Conservation (phyloP, 1,284 basidiomycete genomes). For the Termitomyces sp. region DNA sequence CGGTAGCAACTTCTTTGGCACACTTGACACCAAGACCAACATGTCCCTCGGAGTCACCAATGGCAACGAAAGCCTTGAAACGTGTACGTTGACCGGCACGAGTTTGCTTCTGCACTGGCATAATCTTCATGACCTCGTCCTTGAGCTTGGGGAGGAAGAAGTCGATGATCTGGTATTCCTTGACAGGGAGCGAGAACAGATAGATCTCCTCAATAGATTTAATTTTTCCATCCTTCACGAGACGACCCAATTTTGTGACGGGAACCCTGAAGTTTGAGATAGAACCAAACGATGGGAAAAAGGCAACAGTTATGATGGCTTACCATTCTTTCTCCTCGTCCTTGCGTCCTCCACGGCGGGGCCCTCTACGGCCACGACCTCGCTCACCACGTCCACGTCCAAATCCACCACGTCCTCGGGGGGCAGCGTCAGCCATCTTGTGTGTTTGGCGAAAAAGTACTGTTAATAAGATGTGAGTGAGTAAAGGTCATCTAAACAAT, state of each 20-base stretch:
- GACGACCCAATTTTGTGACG: conserved; percentile 98
- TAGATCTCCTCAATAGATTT: conserved; percentile 99
- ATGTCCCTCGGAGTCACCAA: conserved; percentile 98
- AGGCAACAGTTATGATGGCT: conserved; percentile 26
- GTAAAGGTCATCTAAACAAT: conserved; percentile 27
- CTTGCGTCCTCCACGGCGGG: conserved; percentile 94
- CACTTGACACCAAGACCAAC: conserved; percentile 99
- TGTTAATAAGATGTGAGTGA: conserved; percentile 15
- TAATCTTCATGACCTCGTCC: conserved; percentile 99
- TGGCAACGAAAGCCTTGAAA: conserved; percentile 99
- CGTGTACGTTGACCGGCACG: conserved; percentile 99
- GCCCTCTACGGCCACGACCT: conserved; percentile 83
- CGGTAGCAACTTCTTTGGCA: conserved; percentile 99
- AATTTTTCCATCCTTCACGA: conserved; percentile 99
- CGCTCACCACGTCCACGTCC: conserved; percentile 86
- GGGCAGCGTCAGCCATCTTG: conserved; percentile 71
- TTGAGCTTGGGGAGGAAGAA: conserved; percentile 97
- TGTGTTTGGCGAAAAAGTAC: conserved; percentile 20
- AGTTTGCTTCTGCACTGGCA: conserved; percentile 99
- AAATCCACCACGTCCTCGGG: conserved; percentile 78
- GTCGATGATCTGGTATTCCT: conserved; percentile 98
- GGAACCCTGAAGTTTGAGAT: conserved; percentile 64
- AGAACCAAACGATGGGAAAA: neutral
- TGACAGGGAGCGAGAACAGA: conserved; percentile 99
- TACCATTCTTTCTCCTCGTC: conserved; percentile 99